phyloP scores from a whole-genome alignment of 768 basidiomycete species.

The Termitomyces sp. region DNA sequence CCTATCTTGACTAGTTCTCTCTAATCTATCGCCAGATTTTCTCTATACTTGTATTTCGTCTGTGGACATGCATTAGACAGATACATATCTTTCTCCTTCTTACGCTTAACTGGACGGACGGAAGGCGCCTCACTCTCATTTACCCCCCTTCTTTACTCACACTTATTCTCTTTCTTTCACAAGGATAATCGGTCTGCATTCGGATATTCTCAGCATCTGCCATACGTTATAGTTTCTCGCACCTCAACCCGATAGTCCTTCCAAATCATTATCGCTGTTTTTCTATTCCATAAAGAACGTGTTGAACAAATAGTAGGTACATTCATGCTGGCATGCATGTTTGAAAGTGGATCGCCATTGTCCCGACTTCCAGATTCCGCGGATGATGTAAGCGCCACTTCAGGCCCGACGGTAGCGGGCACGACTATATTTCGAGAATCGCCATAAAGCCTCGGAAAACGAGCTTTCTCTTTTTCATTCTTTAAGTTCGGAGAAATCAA shows the following conservation, averaged over 20 bases:
- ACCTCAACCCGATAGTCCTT: neutral
- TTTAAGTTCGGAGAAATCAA: neutral
- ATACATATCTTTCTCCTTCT: neutral
- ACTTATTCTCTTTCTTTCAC: neutral
- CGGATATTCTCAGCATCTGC: neutral
- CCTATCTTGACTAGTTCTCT: neutral
- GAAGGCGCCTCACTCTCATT: constrained; percentile 8
- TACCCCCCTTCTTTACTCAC: neutral
- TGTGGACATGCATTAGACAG: neutral
- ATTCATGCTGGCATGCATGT: constrained; percentile 2
- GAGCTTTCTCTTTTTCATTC: neutral
- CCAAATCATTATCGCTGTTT: constrained; percentile 11
- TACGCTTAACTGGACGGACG: neutral
- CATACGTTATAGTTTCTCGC: neutral
- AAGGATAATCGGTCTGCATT: neutral
- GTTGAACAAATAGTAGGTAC: neutral
- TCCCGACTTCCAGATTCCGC: neutral
- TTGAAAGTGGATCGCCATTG: neutral
- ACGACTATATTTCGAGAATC: neutral
- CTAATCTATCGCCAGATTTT: neutral
- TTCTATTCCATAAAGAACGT: neutral
- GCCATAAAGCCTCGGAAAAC: neutral
- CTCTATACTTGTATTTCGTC: neutral
- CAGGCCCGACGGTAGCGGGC: neutral
- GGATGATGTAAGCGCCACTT: neutral